Base-by-base conservation (phyloP, 495 filamentous ascomycete genomes). In the Trichoderma reesei region DNA sequence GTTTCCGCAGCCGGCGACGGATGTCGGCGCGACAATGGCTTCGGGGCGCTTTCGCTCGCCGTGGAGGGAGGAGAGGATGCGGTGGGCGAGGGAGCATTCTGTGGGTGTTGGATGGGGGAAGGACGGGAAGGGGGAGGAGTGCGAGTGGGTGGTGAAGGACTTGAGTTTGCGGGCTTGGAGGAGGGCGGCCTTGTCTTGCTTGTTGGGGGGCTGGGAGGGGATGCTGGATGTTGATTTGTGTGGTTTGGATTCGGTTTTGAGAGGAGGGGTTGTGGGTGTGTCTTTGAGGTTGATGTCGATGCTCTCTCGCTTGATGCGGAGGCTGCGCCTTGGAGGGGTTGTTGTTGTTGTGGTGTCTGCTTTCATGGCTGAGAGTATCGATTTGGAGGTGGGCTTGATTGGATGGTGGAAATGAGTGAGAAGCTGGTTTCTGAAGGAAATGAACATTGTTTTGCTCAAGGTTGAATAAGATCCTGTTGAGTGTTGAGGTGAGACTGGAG, bases 1-100 rank as follows among this genome's bases (percentile, higher is more conserved):
- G 72, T 96, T 88, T 38, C 92, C 92, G 69, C 92, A 96, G 2
- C 90, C 91, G 34, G 90, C 83, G 34, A 90, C 82, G 1, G 83
- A 84, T 2, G 86, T 71, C 1, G 92, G 86, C 39, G 80, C 77
- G 1, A 86, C 83, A 14, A 91, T 82, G 0, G 75, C 82, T 10
- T 81, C 74, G 1, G 90, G 90, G 10, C 80, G 76, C 34, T 75
- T 76, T 16, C 87, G 79, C 38, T 83, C 76, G 10, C 90, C 90
- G 70, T 96, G 90, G 0, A 85, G 70, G 31, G 74, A 73, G 2
- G 85, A 77, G 0, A 96, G 81, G 13, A 93, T 79, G 0, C 76
- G 72, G 63, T 85, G 82, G 36, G 93, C 88, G 59, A 85, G 79
- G 64, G 83, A 75, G 69, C 89, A 92, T 68, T 90, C 87, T n/a